Percentiles rank a stretch among this genome's conserved stretches.
Conservation (phyloP, 2,329 filamentous ascomycete species). For the Cladophialophora exuberans region DNA sequence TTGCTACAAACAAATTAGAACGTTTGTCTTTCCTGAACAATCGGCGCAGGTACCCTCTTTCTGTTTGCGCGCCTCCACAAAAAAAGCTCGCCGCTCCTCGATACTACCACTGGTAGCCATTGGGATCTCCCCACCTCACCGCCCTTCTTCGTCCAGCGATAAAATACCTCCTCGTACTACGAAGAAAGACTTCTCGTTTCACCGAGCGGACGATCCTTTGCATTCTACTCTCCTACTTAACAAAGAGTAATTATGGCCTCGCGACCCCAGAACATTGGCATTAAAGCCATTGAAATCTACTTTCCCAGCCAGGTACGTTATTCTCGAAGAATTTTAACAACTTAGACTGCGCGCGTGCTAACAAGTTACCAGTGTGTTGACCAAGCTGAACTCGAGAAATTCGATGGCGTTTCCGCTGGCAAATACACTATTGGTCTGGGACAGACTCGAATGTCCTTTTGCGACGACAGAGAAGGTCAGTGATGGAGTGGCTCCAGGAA, state of each 20-base stretch:
- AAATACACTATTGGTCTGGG: slow-evolving; percentile 92
- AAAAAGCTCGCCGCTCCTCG: not conserved
- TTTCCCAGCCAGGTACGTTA: slow-evolving; percentile 77
- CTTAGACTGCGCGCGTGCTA: slow-evolving; percentile 11
- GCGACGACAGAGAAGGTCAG: slow-evolving; percentile 83
- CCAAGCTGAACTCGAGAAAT: slow-evolving; percentile 80
- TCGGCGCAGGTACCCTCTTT: not conserved
- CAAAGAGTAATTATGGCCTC: slow-evolving; percentile 61
- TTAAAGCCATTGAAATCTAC: slow-evolving; percentile 91
- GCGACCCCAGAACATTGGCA: slow-evolving; percentile 84
- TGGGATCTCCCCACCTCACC: slow-evolving; percentile 8
- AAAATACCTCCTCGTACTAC: not conserved
- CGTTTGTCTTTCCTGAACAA: not conserved
- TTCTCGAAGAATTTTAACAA: not conserved
- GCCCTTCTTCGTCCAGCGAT: slow-evolving; percentile 6
- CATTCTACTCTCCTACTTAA: not conserved
- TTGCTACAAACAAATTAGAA: not conserved
- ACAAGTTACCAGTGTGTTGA: slow-evolving; percentile 70
- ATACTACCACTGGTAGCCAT: not conserved
- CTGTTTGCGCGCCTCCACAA: slow-evolving; percentile 5
- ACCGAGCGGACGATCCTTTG: not conserved
- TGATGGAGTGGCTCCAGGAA: not conserved
- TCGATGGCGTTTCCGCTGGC: slow-evolving; percentile 78
- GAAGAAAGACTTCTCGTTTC: not conserved
- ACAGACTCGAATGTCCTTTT: slow-evolving; percentile 91